Base-by-base conservation (phyloP, 371 early-diverging fungal genomes). In the Syncephalastrum monosporum region DNA sequence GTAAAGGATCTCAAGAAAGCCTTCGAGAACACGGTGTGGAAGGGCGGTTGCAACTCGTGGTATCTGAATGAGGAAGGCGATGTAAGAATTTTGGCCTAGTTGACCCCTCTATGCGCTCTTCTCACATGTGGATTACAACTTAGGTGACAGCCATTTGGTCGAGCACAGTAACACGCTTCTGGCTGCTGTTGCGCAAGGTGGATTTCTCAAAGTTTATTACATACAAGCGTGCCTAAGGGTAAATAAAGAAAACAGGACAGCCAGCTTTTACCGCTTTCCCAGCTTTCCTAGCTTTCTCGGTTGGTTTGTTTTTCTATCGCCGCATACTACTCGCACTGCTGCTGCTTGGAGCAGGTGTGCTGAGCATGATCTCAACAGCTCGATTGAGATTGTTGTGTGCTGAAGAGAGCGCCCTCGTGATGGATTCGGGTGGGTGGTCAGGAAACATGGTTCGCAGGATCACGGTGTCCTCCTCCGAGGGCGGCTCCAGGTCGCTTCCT, bases 401-500 rank as follows among this genome's bases (percentile, higher is more conserved):
- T 19, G 79, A 68, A 21, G 77, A 66, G 44, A 84, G 59, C 10
- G 86, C 86, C 29, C 71, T 71, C 19, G 73, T 75, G 1, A 83
- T 81, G 27, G 75, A 65, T 42, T 84, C 83, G 53, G 75, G 75
- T n/a, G 82, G 82, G 41, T 79, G 77, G 23, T 77, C 74, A 1
- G 84, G 82, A 53, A 86, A 84, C 74, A 86, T 84, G 21, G 79
- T 62, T 53, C 73, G 70, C 23, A 86, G 66, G 0, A 81, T 55
- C 14, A 77, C 56, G 8, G 79, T 72, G 17, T 86, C 73, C 25
- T 77, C 80, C 21, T 74, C 74, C 4, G 83, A 75, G 54, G 46
- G 77, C 58, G 16, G 69, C 63, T 62, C 73, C 57, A 60, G 29
- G 38, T 33, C 38, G 38, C 38, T 33, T 33, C 38, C 38, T 33